These are phyloP conservation scores for Aureobasidium sp. DNA, from an alignment of 2,329 filamentous ascomycete species.

Conservation along the genomic window DNA sequence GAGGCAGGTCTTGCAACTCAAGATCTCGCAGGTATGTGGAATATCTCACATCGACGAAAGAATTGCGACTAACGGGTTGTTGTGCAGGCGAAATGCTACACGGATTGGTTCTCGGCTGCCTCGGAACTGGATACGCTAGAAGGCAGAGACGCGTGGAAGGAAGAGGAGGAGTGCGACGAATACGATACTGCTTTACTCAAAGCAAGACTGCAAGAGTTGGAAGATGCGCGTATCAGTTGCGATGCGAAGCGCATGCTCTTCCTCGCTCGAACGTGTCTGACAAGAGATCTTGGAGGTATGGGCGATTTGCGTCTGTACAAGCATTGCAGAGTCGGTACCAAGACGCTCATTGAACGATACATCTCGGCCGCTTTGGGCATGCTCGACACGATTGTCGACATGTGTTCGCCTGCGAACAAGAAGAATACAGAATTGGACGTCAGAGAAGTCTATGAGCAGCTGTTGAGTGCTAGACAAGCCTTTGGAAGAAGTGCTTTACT, in stretches of 20 bases:
- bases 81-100: slow-evolving; percentile 70
- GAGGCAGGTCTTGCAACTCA: slow-evolving; percentile 68
- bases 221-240: slow-evolving; percentile 75
- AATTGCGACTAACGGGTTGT: slow-evolving; percentile 19
- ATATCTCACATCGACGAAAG: background rate
- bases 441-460: slow-evolving; percentile 69
- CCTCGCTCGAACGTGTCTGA: slow-evolving; percentile 81
- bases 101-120: slow-evolving; percentile 81
- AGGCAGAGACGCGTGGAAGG: slow-evolving; percentile 85
- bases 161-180: slow-evolving; percentile 69
- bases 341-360: slow-evolving; percentile 87
- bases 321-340: slow-evolving; percentile 88
- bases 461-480: slow-evolving; percentile 78
- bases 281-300: slow-evolving; percentile 87
- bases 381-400: slow-evolving; percentile 74
- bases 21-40: slow-evolving; percentile 70
- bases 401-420: slow-evolving; percentile 47
- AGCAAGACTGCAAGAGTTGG: slow-evolving; percentile 74
- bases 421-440: slow-evolving; percentile 61
- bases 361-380: slow-evolving; percentile 82
- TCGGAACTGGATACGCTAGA: slow-evolving; percentile 82
- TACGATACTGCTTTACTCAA: slow-evolving; percentile 78
- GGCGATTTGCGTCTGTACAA: slow-evolving; percentile 84
- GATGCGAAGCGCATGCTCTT: slow-evolving; percentile 84
- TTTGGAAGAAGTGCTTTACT: slow-evolving; percentile 88